Conservation (phyloP, 306 rosid species). For the Prunus mira region DNA sequence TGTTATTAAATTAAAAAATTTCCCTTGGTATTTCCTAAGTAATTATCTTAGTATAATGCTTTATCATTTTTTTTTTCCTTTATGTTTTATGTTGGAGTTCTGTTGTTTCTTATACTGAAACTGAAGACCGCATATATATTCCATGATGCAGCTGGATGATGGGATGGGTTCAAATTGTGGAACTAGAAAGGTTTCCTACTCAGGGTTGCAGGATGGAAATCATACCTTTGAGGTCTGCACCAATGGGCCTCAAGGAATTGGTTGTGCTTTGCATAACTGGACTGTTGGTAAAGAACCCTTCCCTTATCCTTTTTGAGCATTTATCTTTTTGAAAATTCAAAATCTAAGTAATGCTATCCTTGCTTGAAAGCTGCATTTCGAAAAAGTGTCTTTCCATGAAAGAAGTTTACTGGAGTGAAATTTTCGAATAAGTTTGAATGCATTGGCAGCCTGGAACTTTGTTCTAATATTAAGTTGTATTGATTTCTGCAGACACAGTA, state of each 20-base stretch:
- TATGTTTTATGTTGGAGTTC: not conserved
- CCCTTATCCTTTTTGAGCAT: slow-evolving; percentile 24
- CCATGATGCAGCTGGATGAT: slow-evolving; percentile 64
- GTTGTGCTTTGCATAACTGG: slow-evolving; percentile 72
- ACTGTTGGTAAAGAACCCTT: slow-evolving; percentile 61
- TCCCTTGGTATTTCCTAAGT: not conserved
- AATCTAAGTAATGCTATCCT: not conserved
- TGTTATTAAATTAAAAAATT: not conserved
- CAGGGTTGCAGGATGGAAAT: slow-evolving; percentile 66
- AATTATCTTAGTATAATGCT: not conserved
- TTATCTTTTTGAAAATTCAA: not conserved
- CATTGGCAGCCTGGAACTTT: not conserved
- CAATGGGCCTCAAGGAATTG: slow-evolving; percentile 44
- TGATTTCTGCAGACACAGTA: slow-evolving; percentile 60
- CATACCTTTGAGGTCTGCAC: slow-evolving; percentile 73
- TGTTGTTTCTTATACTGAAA: not conserved
- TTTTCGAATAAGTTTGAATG: not conserved
- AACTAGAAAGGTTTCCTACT: slow-evolving; percentile 44
- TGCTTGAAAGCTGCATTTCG: not conserved
- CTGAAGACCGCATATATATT: slow-evolving; percentile 7
- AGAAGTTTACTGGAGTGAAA: not conserved
- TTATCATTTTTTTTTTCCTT: not conserved
- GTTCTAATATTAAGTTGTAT: slow-evolving; percentile 1
- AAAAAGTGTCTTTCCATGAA: not conserved
- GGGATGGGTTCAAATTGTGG: slow-evolving; percentile 48